Percentiles rank a stretch among this genome's conserved stretches.
Conservation (phyloP, 116 monocot species). For the Thalassia testudinum region DNA sequence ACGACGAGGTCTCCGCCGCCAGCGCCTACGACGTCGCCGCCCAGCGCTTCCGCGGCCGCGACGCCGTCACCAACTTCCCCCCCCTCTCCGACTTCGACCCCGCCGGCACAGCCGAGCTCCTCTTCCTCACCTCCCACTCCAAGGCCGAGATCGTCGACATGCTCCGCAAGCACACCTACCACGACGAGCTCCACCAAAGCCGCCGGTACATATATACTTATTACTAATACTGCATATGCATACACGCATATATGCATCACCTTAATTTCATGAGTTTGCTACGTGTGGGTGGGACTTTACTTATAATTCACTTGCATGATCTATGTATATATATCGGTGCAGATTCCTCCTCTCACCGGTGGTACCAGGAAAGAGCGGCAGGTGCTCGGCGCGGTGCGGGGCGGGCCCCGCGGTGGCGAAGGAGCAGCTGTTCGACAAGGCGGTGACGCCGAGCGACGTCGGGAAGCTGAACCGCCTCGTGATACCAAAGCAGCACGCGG, state of each 20-base stretch:
- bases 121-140: conserved; percentile 9
- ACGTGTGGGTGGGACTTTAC: too few species aligned
- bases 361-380: too few species aligned
- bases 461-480: conserved; percentile 76
- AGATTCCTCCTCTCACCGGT: background rate
- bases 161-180: conserved; percentile 62
- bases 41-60: conserved; percentile 58
- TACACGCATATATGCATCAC: too few species aligned
- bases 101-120: conserved; percentile 9
- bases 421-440: conserved; percentile 63
- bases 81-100: conserved; percentile 16
- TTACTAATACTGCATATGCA: too few species aligned
- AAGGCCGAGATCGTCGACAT: conserved; percentile 51
- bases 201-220: background rate
- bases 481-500: conserved; percentile 71
- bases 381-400: too few species aligned
- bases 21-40: conserved; percentile 69
- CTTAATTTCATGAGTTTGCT: too few species aligned
- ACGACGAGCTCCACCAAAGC: conserved; percentile 35
- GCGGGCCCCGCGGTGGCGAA: background rate
- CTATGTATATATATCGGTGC: background rate
- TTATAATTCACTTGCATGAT: too few species aligned
- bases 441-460: conserved; percentile 64
- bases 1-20: conserved; percentile 45
- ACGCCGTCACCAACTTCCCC: conserved; percentile 64